These are phyloP conservation scores for Ottelia alismoides DNA, from an alignment of 106 monocot species.

Conservation along the genomic window DNA sequence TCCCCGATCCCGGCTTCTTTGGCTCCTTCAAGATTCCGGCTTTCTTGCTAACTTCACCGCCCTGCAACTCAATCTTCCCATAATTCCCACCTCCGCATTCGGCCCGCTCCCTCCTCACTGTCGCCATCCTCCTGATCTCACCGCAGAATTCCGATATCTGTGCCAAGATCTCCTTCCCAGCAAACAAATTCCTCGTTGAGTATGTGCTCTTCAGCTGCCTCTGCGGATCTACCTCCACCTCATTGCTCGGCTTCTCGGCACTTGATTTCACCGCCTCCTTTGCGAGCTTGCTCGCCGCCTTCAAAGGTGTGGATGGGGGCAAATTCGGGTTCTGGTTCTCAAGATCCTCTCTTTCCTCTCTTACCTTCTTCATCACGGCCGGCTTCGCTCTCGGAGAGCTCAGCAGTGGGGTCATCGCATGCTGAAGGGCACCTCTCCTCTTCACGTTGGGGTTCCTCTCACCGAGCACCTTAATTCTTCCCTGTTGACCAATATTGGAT, in stretches of 20 bases:
- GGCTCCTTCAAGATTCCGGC: slow-evolving; percentile 5
- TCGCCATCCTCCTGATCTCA: slow-evolving; percentile 63
- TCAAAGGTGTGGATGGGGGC: not conserved
- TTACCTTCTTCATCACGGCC: too few species aligned
- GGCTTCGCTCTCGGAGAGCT: too few species aligned
- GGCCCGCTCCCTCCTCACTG: slow-evolving; percentile 14
- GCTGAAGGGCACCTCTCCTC: too few species aligned
- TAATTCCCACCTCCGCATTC: too few species aligned
- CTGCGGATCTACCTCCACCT: slow-evolving; percentile 9
- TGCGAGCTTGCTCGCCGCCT: slow-evolving; percentile 8
- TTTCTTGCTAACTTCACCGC: not conserved
- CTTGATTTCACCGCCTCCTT: slow-evolving; percentile 67
- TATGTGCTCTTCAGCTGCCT: slow-evolving; percentile 42
- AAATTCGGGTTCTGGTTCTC: slow-evolving; percentile 81
- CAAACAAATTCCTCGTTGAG: slow-evolving; percentile 74
- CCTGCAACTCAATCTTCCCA: too few species aligned
- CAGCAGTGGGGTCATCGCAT: too few species aligned
- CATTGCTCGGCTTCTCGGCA: slow-evolving; percentile 24
- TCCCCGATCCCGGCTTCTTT: not conserved
- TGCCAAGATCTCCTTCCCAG: slow-evolving; percentile 46
- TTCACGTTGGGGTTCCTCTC: too few species aligned
- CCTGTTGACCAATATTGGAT: too few species aligned
- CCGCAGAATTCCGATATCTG: slow-evolving; percentile 85
- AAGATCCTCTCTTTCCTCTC: slow-evolving; percentile 44
- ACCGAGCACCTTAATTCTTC: too few species aligned